phyloP scores from a whole-genome alignment of 352 stramenopile genomes.

The Phytophthora lateralis region DNA sequence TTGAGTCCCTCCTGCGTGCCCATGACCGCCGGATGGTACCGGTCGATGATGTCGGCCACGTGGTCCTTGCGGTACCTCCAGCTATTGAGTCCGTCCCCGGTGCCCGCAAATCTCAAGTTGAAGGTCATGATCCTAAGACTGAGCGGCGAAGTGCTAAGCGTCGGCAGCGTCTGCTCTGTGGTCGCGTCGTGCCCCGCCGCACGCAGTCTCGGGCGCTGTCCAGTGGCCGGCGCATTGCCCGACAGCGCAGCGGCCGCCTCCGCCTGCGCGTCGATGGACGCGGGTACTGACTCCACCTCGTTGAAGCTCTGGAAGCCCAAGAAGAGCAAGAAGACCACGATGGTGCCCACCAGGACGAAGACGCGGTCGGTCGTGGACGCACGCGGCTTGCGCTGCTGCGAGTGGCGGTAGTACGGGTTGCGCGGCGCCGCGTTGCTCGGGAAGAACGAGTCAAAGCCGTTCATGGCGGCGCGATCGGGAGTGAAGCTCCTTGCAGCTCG shows the following conservation, averaged over 20 bases:
- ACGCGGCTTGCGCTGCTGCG: conserved; percentile 33
- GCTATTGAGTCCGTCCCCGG: conserved; percentile 65
- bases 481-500: not conserved
- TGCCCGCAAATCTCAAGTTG: conserved; percentile 76
- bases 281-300: conserved; percentile 16
- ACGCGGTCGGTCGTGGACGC: conserved; percentile 55
- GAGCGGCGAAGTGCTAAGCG: conserved; percentile 46
- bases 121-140: conserved; percentile 87
- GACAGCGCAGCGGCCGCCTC: conserved; percentile 38
- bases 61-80: conserved; percentile 78
- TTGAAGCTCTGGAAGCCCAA: conserved; percentile 51
- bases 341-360: conserved; percentile 65
- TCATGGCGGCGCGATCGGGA: conserved; percentile 39
- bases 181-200: conserved; percentile 23
- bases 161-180: conserved; percentile 18
- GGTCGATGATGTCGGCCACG: conserved; percentile 74
- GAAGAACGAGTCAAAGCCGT: conserved; percentile 75
- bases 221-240: conserved; percentile 17
- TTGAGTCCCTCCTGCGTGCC: conserved; percentile 79
- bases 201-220: conserved; percentile 44
- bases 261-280: conserved; percentile 43
- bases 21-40: conserved; percentile 75
- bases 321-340: conserved; percentile 77
- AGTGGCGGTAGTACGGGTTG: conserved; percentile 87
- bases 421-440: conserved; percentile 55